These are phyloP conservation scores for Vitis riparia DNA, from an alignment of 164 flowering plant species.

Conservation along the genomic window DNA sequence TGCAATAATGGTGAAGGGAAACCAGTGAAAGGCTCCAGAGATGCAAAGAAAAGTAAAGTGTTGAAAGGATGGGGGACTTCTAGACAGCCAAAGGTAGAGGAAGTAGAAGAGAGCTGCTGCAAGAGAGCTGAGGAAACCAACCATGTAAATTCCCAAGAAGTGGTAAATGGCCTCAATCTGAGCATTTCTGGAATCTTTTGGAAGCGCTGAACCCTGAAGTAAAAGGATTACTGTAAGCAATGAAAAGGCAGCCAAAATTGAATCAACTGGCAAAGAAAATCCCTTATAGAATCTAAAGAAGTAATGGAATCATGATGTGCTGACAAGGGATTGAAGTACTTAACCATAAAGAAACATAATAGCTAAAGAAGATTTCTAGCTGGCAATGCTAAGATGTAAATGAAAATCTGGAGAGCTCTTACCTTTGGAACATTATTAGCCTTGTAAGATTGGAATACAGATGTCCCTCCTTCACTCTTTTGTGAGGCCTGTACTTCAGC, in stretches of 20 bases:
- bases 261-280: too few species aligned
- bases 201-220: slow-evolving; percentile 12
- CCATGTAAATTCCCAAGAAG: slow-evolving; percentile 57
- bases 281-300: neutral
- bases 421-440: slow-evolving; percentile 32
- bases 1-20: slow-evolving; percentile 53
- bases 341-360: too few species aligned
- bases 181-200: neutral
- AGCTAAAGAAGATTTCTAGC: too few species aligned
- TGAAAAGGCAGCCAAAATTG: too few species aligned
- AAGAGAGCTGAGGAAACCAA: slow-evolving; percentile 59
- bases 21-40: slow-evolving; percentile 72
- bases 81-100: slow-evolving; percentile 35
- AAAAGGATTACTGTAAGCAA: too few species aligned
- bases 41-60: slow-evolving; percentile 53
- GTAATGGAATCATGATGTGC: neutral
- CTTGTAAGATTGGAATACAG: slow-evolving; percentile 22
- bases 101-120: slow-evolving; percentile 58
- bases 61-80: slow-evolving; percentile 34
- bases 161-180: slow-evolving; percentile 32
- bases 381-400: neutral
- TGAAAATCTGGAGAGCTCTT: slow-evolving; percentile 1
- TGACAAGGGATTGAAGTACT: neutral
- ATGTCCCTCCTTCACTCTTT: slow-evolving; percentile 41
- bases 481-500: slow-evolving; percentile 56